Percentiles rank a stretch among this genome's conserved stretches.
These are phyloP conservation scores for Sphagnum fallax DNA, from an alignment of 228 moss, liverwort and hornwort species.

Conservation along the genomic window DNA sequence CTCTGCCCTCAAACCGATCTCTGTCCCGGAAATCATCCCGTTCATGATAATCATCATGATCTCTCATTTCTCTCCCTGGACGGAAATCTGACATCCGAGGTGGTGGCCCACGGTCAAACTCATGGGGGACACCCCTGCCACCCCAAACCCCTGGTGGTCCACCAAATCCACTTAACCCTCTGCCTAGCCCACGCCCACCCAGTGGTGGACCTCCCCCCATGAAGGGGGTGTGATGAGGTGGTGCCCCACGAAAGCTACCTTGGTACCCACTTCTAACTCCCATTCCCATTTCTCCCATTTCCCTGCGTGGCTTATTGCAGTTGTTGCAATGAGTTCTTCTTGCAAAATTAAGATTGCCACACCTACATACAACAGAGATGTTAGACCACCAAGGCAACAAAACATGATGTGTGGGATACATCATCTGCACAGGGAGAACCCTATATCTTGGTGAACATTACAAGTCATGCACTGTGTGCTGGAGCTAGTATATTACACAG, in stretches of 20 bases:
- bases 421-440: too few relatives aligned
- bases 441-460: too few relatives aligned
- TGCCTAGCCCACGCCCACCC: constrained; percentile 60
- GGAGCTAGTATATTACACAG: too few relatives aligned
- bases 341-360: constrained; percentile 96
- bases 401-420: too few relatives aligned
- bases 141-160: constrained; percentile 82
- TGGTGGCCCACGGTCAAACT: constrained; percentile 74
- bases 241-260: constrained; percentile 75
- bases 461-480: too few relatives aligned
- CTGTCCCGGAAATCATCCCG: constrained; percentile 81
- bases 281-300: constrained; percentile 67
- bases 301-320: constrained; percentile 96
- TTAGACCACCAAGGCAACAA: too few relatives aligned
- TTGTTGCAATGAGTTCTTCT: constrained; percentile 97
- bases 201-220: constrained; percentile 49
- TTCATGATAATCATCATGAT: constrained; percentile 72
- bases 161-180: constrained; percentile 74
- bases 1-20: constrained; percentile 71
- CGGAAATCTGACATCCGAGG: constrained; percentile 72
- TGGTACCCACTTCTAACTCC: constrained; percentile 60
- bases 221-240: constrained; percentile 36
- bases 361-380: constrained; percentile 24
- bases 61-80: constrained; percentile 73
- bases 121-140: constrained; percentile 59